Conservation (phyloP, 768 basidiomycete genomes). For the Mycena floridula region DNA sequence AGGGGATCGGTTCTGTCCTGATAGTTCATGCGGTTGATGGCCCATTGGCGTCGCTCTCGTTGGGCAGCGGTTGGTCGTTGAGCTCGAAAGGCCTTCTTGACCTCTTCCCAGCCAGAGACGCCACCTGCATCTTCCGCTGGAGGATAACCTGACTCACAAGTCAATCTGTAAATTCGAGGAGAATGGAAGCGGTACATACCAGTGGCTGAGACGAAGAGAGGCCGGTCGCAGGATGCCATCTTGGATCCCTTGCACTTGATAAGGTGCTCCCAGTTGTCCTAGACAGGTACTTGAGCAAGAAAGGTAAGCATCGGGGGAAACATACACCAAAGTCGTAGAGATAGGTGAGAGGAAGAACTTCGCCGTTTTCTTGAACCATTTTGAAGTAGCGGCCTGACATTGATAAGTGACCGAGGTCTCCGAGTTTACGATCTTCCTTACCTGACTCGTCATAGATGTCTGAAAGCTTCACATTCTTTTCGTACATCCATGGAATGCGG, state of each 20-base stretch:
- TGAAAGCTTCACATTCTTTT: conserved; percentile 6
- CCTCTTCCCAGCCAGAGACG: conserved; percentile 2
- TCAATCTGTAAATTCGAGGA: too few relatives aligned
- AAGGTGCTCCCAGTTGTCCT: conserved; percentile 19
- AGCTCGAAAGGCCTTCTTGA: conserved; percentile 1
- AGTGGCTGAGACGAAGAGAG: conserved; percentile 6
- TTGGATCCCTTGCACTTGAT: conserved; percentile 9
- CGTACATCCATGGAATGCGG: conserved; percentile 1
- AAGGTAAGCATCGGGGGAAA: neutral
- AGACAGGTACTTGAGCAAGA: conserved; percentile 3
- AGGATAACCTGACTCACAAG: conserved; percentile 4
- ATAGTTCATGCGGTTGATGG: conserved; percentile 2
- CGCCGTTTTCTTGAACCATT: conserved; percentile 5
- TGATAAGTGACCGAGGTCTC: conserved; percentile 4
- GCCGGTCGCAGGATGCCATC: conserved; percentile 7
- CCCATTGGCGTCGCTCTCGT: conserved; percentile 1
- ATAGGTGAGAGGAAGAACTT: conserved; percentile 10
- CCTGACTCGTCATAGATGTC: conserved; percentile 8
- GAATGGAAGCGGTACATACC: conserved; percentile 1
- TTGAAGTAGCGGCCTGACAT: neutral
- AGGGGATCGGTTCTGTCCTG: conserved; percentile 3
- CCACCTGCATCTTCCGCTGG: conserved; percentile 5
- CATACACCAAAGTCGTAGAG: conserved; percentile 14
- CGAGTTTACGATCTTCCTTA: conserved; percentile 1
- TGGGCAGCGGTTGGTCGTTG: neutral